Conservation (phyloP, 495 filamentous ascomycete species). For the Lophiotrema nucula region DNA sequence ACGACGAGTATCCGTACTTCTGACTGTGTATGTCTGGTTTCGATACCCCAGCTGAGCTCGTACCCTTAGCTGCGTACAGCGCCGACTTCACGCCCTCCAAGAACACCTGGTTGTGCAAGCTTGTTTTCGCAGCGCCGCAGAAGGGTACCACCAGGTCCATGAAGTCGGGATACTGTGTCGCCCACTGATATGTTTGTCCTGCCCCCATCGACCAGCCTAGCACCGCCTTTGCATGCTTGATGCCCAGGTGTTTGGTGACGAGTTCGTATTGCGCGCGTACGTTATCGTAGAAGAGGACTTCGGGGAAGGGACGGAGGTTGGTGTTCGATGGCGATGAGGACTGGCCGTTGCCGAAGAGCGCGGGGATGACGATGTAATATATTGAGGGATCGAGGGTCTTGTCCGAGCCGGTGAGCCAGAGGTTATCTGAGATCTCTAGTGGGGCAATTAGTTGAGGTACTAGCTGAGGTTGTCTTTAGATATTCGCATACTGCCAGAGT, state of each 20-base stretch:
- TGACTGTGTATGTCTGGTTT: constrained; percentile 41
- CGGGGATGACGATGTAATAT: constrained; percentile 70
- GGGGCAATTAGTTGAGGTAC: background rate
- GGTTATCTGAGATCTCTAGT: constrained; percentile 58
- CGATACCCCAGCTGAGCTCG: constrained; percentile 51
- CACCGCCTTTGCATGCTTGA: constrained; percentile 62
- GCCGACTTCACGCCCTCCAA: constrained; percentile 69
- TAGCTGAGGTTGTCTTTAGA: background rate
- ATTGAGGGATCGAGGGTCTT: constrained; percentile 59
- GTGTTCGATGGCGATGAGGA: constrained; percentile 69
- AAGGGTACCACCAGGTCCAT: constrained; percentile 66
- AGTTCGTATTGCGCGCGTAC: constrained; percentile 65
- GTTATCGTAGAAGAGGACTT: constrained; percentile 66
- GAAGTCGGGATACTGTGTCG: constrained; percentile 68
- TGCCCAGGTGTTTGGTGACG: constrained; percentile 61
- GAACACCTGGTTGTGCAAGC: constrained; percentile 70
- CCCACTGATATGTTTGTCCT: constrained; percentile 69
- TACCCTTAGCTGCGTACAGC: constrained; percentile 60
- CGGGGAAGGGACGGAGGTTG: constrained; percentile 56
- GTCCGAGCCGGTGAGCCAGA: constrained; percentile 64
- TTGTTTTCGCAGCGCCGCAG: constrained; percentile 65
- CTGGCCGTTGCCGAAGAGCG: constrained; percentile 71
- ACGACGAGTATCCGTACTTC: constrained; percentile 45
- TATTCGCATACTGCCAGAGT: constrained; percentile 52
- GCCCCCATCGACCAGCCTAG: constrained; percentile 72